These are phyloP conservation scores for Amphichorda felina DNA, from an alignment of 2,329 filamentous ascomycete genomes.

Conservation along the genomic window DNA sequence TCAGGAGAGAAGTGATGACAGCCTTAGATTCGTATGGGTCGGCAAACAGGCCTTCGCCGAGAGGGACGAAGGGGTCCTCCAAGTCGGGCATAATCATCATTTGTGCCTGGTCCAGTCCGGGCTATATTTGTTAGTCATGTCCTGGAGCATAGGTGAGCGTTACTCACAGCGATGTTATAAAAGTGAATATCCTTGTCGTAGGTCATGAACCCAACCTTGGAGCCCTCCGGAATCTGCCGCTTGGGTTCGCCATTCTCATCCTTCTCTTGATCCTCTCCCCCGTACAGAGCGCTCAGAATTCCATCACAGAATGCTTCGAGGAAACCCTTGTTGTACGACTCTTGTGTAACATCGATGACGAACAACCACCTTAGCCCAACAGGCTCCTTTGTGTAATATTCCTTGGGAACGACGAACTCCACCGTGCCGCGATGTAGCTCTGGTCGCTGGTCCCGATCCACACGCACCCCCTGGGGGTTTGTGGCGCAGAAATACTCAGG, in stretches of 20 bases:
- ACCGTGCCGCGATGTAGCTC: constrained; percentile 88
- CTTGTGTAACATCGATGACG: constrained; percentile 84
- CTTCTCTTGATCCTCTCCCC: constrained; percentile 39
- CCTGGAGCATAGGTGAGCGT: neutral
- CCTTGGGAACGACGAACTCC: constrained; percentile 92
- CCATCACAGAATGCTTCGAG: constrained; percentile 84
- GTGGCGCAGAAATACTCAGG: constrained; percentile 89
- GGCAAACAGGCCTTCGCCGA: constrained; percentile 87
- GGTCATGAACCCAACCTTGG: constrained; percentile 88
- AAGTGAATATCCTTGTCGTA: constrained; percentile 97
- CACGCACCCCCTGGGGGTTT: constrained; percentile 72
- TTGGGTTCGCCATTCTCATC: constrained; percentile 40
- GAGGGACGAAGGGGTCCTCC: constrained; percentile 88
- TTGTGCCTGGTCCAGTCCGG: constrained; percentile 73
- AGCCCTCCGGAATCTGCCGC: constrained; percentile 58
- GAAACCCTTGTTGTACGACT: constrained; percentile 83
- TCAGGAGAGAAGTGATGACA: constrained; percentile 80
- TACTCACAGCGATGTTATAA: constrained; percentile 78
- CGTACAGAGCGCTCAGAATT: constrained; percentile 75
- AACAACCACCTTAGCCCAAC: constrained; percentile 83
- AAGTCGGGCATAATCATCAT: constrained; percentile 99
- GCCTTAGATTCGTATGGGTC: constrained; percentile 83
- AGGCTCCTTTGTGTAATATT: constrained; percentile 95
- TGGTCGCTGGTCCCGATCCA: constrained; percentile 79
- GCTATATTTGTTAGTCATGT: constrained; percentile 23